Evolutionary conservation across 2,329 filamentous ascomycete species (phyloP).

Genomic region (Cordyceps cateniannulata): DNA sequence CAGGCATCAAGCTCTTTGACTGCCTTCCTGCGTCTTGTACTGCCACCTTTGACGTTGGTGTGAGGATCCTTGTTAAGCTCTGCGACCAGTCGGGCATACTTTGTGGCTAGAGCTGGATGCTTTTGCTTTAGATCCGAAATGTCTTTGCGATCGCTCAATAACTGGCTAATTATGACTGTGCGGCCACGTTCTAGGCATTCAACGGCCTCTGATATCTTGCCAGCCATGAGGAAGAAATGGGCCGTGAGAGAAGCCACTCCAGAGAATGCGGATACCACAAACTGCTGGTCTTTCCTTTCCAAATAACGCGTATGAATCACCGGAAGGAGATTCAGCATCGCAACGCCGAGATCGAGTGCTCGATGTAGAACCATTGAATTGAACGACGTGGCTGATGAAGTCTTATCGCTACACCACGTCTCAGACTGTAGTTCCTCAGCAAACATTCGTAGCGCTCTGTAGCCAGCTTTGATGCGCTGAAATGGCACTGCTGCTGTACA

Average conservation of each 20-base stretch:
- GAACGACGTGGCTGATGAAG: not conserved
- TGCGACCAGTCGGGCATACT: constrained; percentile 6
- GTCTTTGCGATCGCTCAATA: constrained; percentile 8
- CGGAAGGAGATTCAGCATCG: constrained; percentile 12
- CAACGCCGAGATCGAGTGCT: not conserved
- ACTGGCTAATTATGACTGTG: constrained; percentile 11
- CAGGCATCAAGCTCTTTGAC: not conserved
- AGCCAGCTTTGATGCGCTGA: constrained; percentile 9
- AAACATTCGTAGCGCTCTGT: constrained; percentile 5
- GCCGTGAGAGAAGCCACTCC: constrained; percentile 11
- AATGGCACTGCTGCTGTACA: constrained; percentile 9
- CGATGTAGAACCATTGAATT: not conserved
- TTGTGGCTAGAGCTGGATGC: constrained; percentile 5
- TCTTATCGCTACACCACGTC: not conserved
- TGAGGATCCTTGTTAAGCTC: constrained; percentile 6
- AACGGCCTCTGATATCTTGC: constrained; percentile 3
- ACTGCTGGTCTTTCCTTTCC: constrained; percentile 12
- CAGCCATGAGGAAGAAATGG: not conserved
- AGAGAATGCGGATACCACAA: constrained; percentile 12
- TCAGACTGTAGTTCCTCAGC: not conserved
- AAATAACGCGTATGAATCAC: constrained; percentile 9
- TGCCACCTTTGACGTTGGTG: not conserved
- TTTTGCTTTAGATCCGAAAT: not conserved
- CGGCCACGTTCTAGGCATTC: constrained; percentile 11
- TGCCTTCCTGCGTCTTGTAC: not conserved